Percentiles rank a stretch among this genome's conserved stretches.
phyloP scores from a whole-genome alignment of 257 asterid genomes.

The Hygrophila difformis region DNA sequence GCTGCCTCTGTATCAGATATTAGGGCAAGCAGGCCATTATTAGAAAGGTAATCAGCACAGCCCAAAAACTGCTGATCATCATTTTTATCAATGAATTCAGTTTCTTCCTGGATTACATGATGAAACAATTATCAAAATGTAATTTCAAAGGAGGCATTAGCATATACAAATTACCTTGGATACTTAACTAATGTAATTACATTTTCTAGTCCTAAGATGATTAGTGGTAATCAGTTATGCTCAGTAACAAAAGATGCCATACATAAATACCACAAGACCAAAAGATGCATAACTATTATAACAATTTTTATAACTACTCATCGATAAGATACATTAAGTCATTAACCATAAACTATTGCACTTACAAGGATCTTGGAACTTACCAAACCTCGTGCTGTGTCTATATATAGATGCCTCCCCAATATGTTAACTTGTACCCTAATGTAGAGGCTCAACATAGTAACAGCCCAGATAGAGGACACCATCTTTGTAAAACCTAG shows the following conservation, averaged over 20 bases:
- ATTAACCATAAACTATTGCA: slow-evolving; percentile 17
- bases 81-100: slow-evolving; percentile 57
- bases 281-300: not conserved
- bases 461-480: slow-evolving; percentile 79
- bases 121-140: too few species aligned
- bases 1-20: slow-evolving; percentile 55
- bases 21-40: slow-evolving; percentile 55
- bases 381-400: slow-evolving; percentile 86
- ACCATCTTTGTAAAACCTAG: slow-evolving; percentile 89
- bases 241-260: not conserved
- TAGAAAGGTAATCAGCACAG: slow-evolving; percentile 76
- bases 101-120: slow-evolving; percentile 53
- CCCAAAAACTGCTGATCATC: slow-evolving; percentile 76
- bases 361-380: slow-evolving; percentile 70
- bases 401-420: slow-evolving; percentile 91
- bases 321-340: not conserved
- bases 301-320: not conserved
- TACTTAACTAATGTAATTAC: not conserved
- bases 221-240: not conserved
- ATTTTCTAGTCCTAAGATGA: not conserved
- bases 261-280: not conserved
- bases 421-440: slow-evolving; percentile 94
- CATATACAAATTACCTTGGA: not conserved
- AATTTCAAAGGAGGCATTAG: too few species aligned
- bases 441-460: slow-evolving; percentile 69